Base-by-base conservation (phyloP, 495 filamentous ascomycete genomes). In the Aspergillus sparsus region DNA sequence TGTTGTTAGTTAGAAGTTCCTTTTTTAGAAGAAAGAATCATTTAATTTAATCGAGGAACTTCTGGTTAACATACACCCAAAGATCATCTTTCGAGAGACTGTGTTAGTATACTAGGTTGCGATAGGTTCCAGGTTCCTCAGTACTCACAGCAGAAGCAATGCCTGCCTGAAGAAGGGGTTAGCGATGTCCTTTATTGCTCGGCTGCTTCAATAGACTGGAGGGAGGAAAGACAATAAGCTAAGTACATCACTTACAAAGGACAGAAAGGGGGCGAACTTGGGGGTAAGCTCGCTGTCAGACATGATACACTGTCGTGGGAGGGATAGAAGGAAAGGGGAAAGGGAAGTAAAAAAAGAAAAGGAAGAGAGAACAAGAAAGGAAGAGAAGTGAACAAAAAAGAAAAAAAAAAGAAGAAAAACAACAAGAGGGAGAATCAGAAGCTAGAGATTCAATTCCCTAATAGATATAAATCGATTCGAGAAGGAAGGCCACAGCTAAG, bases 241-340 rank as follows among this genome's bases (percentile, higher is more conserved):
- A 27, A 27, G 21, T 27, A 27, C 21, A 27, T 27, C 21, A 69
- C 87, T 78, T 84, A 97, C 95, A 86, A 98, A 91, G 78, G 95
- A 95, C 69, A 98, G 86, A 83, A 99, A 99, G 49, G 93, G 92
- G 68, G 94, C 94, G 70, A 97, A 97, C 74, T 90, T 90, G 57
- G 95, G 94, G 49, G 88, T 80, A 34, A 88, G 71, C 55, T 88
- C 87, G 57, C 83, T 85, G 54, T 88, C 87, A 55, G 83, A 79
- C 87, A 90, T 92, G 59, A 55, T 84, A 71, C 61, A 27, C 10
- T 31, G 31, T 16, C 53, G n/a, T 49, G n/a, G n/a, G n/a, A 27
- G 21, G 21, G 21, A 27, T 27, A 27, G 21, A 27, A 27, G 21
- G 21, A 33, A 62, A 16, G 34, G 37, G 27, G 34, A 33, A 58